phyloP scores from a whole-genome alignment of 108 stramenopile species.

The Phaeodactylum tricornutum region DNA sequence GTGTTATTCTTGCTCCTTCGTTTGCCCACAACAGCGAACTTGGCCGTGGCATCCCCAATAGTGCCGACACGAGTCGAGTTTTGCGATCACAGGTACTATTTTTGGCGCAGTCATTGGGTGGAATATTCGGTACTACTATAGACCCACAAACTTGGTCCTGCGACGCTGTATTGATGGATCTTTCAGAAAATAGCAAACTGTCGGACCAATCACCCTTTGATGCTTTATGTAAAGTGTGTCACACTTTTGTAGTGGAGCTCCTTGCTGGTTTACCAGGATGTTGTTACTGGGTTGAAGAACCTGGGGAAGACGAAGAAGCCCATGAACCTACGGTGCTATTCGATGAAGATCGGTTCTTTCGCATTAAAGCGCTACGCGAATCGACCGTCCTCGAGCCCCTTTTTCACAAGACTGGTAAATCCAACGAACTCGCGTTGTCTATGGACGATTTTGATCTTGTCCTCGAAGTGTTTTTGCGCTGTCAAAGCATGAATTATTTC shows the following conservation, averaged over 20 bases:
- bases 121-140: constrained; percentile 40
- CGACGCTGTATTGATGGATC: constrained; percentile 26
- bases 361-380: constrained; percentile 47
- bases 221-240: neutral
- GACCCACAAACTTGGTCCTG: constrained; percentile 51
- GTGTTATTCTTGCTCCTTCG: constrained; percentile 71
- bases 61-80: constrained; percentile 20
- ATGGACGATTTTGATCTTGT: constrained; percentile 62
- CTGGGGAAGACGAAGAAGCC: constrained; percentile 8
- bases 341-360: constrained; percentile 76
- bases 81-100: constrained; percentile 65
- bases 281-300: constrained; percentile 75
- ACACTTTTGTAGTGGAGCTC: constrained; percentile 47
- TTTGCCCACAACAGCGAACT: constrained; percentile 23
- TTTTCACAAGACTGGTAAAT: constrained; percentile 10
- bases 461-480: constrained; percentile 68
- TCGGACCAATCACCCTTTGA: constrained; percentile 1
- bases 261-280: constrained; percentile 49
- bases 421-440: constrained; percentile 30
- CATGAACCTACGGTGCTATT: constrained; percentile 57
- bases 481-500: constrained; percentile 65
- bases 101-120: constrained; percentile 63
- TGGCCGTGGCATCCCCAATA: constrained; percentile 15
- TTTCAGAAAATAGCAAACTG: neutral
- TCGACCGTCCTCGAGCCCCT: constrained; percentile 22